Evolutionary conservation across 257 asterid genomes (phyloP), one percentile per base, ranked within the genome.

Genomic region (Solanum appendiculatum): DNA sequence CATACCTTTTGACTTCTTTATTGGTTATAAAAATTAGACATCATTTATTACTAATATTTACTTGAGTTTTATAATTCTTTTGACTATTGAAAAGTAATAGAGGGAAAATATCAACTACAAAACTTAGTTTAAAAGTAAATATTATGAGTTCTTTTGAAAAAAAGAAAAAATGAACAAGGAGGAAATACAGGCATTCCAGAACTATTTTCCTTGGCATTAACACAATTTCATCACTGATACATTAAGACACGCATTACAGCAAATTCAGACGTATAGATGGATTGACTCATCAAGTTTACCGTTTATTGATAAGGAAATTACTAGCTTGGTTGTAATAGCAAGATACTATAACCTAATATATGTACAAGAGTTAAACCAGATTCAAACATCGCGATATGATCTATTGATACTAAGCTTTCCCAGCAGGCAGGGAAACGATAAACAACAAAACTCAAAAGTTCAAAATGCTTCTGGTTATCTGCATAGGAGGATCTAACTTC

Each of bases 401-500:
- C 44, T 46, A 31, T 48, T 5, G 31, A 81, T 48, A 81, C 44
- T 46, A 5, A 81, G 2, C 13, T 9, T 12, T 81, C 85, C 12
- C 21, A 48, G 44, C 11, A 48, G 27, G 31, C 31, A 81, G 68
- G 85, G 16, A 48, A 34, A 20, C 18, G 3, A 27, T 78, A 27
- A 6, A 27, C 5, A 9, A 48, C 44, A 18, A 81, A 48, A 29
- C 12, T 68, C 68, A 81, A 18, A 27, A 4, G 40, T 46, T 81
- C 21, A 81, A 29, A 48, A 81, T 48, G 20, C 85, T 81, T 1
- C 20, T 29, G 85, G 58, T 75, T n/a, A 75, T 75, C 34, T 44
- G 64, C 31, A 2, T 37, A n/a, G 33, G 23, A 9, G 36, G 33
- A 85, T 63, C 75, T 89, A 96, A 86, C 99, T 96, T 88, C 99